Base-by-base conservation (phyloP, 345 rosid genomes). In the Schrenkiella parvula region DNA sequence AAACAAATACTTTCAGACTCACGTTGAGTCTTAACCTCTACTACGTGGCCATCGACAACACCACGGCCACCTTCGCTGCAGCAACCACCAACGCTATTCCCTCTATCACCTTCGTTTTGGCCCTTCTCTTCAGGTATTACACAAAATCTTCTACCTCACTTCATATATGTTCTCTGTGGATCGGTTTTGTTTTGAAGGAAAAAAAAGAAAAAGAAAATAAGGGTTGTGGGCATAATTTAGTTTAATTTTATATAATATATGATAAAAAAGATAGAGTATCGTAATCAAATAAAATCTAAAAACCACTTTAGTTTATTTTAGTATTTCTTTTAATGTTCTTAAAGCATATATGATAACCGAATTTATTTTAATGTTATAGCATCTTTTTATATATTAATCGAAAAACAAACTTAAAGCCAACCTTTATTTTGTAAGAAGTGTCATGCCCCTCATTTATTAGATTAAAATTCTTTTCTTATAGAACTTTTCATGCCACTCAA, bases 11-110 rank as follows among this genome's bases (percentile, higher is more conserved):
- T n/a, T n/a, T n/a, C 12, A 93, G 97, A 78, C 86, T 90, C 14
- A 84, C 96, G 2, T 1, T 86, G 50, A 84, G 90, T 78, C 79
- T 86, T 22, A 90, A 93, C 75, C 86, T 90, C 46, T 93, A 72
- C 78, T 83, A 70, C 47, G 76, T 84, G 13, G 97, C 96, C 43
- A 85, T 93, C 68, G 80, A 83, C 54, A 74, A 84, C 58, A 90
- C 90, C 0, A 80, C 96, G 8, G 96, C 98, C 47, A 90, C 97
- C 29, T 86, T 90, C 69, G 98, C 98, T 6, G 88, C 97, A 56
- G 98, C 96, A 43, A 75, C 87, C 43, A 86, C 93, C 58, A 93
- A 90, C 80, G 78, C 83, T 12, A 78, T 90, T 46, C 98, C 98
- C 22, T 89, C 88, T 64, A 84, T 90, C 25, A 89, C 98, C 28